phyloP scores from a whole-genome alignment of 768 basidiomycete genomes.

The Mycena rosella region DNA sequence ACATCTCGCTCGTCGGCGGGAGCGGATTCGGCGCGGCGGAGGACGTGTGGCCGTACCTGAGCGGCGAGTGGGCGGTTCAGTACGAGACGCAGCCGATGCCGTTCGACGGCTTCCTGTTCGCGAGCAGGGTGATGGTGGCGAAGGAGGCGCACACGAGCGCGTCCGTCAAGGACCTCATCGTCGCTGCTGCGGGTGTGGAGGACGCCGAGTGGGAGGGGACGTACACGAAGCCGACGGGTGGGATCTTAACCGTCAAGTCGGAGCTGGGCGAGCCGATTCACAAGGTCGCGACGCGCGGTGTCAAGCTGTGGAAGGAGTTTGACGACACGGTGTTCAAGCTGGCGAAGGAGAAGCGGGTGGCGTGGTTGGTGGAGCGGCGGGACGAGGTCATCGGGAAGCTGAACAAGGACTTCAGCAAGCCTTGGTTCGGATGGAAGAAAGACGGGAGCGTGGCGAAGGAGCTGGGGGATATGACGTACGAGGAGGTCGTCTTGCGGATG shows the following conservation, averaged over 20 bases:
- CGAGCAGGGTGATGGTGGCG: constrained; percentile 97
- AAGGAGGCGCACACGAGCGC: constrained; percentile 97
- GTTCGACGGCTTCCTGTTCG: constrained; percentile 97
- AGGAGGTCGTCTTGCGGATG: constrained; percentile 94
- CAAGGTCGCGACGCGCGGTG: constrained; percentile 97
- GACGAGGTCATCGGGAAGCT: constrained; percentile 92
- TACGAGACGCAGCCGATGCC: constrained; percentile 96
- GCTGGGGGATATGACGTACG: constrained; percentile 97
- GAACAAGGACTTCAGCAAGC: constrained; percentile 96
- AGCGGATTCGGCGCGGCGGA: constrained; percentile 97
- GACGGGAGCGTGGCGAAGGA: constrained; percentile 87
- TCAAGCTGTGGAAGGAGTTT: constrained; percentile 99
- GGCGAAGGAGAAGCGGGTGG: constrained; percentile 93
- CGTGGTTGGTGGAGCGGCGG: constrained; percentile 89
- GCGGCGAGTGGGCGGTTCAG: constrained; percentile 92
- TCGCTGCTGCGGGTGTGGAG: constrained; percentile 91
- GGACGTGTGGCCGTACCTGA: constrained; percentile 97
- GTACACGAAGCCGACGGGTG: constrained; percentile 93
- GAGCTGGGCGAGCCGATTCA: constrained; percentile 99
- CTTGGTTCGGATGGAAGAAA: constrained; percentile 98
- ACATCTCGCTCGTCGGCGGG: constrained; percentile 92
- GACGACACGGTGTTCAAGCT: constrained; percentile 96
- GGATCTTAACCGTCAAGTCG: constrained; percentile 95
- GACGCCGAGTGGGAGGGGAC: constrained; percentile 96
- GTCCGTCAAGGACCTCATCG: constrained; percentile 96